Evolutionary conservation across 139 green algal genomes (phyloP), one percentile per base, ranked within the genome.

Genomic region (Microglena sp.): DNA sequence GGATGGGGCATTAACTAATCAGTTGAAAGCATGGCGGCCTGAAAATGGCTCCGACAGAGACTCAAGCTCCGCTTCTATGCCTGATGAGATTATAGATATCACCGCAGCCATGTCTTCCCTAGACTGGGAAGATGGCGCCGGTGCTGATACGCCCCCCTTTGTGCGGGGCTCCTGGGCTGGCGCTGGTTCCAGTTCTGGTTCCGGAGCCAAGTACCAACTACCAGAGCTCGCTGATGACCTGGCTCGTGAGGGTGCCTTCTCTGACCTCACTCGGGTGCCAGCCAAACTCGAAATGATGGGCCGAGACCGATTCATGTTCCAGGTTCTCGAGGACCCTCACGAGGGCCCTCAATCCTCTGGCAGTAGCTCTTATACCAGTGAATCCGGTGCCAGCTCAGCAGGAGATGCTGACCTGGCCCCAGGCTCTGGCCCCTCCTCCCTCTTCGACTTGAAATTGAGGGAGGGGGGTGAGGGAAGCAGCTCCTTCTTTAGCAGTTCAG

Each of bases 271-370:
- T 7, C 69, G 79, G 24, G 64, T 78, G 11, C 79, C 79, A 2
- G 78, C 78, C 0, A 32, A 46, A n/a, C 29, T 84, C n/a, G 53
- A 64, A 1, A 73, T 78, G 66, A 22, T 68, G 18, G 69, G 77
- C 27, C 72, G 77, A 29, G 72, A 86, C 65, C 34, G 35, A 11
- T 84, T 86, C 44, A 60, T 60, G 1, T 72, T 84, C 18, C 55
- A 32, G 0, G 65, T 84, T 2, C 66, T 34, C 31, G 60, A 71
- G 34, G 29, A 61, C 30, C 21, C 11, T 63, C 8, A 43, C 7
- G 5, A 63, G 30, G 5, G 8, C 24, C 11, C 18, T 11, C 8
- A 15, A 29, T 7, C 24, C 21, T 7, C 53, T 11, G 24, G 27
- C 53, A 33, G 21, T 28, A 8, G 27, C 15, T 33, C n/a, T 22